Evolutionary conservation across 805 yeast species (phyloP), one percentile per base, ranked within the genome.

Genomic region (Vanderwaltozyma tropicalis): DNA sequence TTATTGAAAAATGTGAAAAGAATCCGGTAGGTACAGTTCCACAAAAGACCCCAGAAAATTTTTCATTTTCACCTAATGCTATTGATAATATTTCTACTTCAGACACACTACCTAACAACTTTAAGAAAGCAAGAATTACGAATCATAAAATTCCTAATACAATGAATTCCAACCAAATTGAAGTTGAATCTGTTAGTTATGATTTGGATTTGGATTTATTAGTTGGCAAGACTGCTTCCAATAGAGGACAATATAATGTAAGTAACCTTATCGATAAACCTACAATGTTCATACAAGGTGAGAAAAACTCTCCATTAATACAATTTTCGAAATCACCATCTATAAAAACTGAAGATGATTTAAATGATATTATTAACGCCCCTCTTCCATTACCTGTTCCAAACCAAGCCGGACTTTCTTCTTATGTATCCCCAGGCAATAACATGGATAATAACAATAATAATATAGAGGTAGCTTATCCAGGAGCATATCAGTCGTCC

Each of bases 231-330:
- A 6, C 24, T 8, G 15, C n/a, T 4, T 12, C 22, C 9, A 11
- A 39, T 19, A 22, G 14, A 11, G 19, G 21, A 8, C n/a, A 17
- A 6, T 5, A 18, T 30, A 52, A 49, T 32, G 56, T 57, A 3
- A 57, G 62, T 42, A 52, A 51, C 11, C 35, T 57, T 14, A 57
- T 57, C 32, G 62, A 57, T 38, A 55, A 47, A 30, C 56, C 60
- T 13, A 43, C 41, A 19, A 42, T 53, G 18, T 50, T 52, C 28
- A 39, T 47, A 29, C 39, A 45, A 28, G 44, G 39, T 17, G 42
- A 42, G n/a, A 9, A 6, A n/a, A 13, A 12, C 5, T 5, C 5
- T 25, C 6, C 28, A 9, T 25, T 25, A 13, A 25, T 5, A 25
- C n/a, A 8, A 8, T 8, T 5, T 7, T 13, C 10, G 28, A 11